Conservation (phyloP, 129 eudicot species). For the Saussurea involucrata region DNA sequence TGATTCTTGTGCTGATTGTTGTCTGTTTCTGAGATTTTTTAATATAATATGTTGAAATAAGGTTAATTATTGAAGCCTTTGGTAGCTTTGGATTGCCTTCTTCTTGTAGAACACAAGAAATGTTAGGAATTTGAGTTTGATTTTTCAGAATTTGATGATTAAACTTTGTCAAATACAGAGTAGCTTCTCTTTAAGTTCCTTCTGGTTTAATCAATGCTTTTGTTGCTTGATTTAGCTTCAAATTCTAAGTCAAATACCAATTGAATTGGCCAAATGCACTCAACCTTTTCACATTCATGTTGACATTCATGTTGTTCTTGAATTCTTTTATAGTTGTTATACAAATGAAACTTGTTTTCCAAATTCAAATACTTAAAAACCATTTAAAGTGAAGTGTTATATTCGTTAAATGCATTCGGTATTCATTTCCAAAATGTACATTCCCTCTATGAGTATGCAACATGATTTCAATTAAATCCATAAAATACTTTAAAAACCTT, state of each 20-base stretch:
- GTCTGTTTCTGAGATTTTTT: conserved; percentile 21
- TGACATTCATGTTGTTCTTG: conserved; percentile 3
- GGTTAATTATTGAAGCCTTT: conserved; percentile 16
- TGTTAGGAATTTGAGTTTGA: conserved; percentile 20
- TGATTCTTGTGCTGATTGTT: conserved; percentile 31
- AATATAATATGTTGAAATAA: neutral
- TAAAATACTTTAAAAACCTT: neutral
- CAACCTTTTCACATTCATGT: neutral
- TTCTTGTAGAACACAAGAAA: conserved; percentile 20
- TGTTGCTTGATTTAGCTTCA: conserved; percentile 22
- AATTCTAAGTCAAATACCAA: conserved; percentile 6
- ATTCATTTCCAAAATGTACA: neutral
- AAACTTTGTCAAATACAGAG: conserved; percentile 25
- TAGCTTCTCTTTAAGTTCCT: conserved; percentile 12
- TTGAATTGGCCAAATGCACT: conserved; percentile 15
- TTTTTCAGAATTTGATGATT: conserved; percentile 23
- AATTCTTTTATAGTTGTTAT: neutral
- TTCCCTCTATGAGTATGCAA: conserved; percentile 19
- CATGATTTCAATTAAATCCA: neutral
- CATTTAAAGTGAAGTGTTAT: neutral
- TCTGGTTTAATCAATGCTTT: conserved; percentile 18
- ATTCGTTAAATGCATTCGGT: neutral
- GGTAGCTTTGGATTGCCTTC: neutral
- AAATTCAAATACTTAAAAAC: neutral
- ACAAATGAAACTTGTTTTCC: neutral